Conservation (phyloP, 805 yeast genomes). For the Monosporozyma aquatica region DNA sequence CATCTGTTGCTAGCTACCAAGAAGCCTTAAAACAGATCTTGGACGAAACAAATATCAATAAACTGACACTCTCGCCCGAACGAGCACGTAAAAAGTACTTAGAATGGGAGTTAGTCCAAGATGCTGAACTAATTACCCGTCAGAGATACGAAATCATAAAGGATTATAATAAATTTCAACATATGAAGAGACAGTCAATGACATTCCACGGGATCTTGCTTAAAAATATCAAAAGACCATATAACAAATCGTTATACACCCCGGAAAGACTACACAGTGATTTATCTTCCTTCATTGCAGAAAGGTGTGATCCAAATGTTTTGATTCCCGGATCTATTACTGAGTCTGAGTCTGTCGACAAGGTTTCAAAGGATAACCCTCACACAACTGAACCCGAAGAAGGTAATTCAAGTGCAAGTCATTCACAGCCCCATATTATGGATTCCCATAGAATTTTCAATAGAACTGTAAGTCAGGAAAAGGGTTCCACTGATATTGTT, state of each 20-base stretch:
- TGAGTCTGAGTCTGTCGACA: background rate
- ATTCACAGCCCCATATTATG: too few relatives aligned
- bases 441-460: background rate
- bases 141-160: constrained; percentile 35
- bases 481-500: background rate
- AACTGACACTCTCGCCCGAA: constrained; percentile 10
- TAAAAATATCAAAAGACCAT: constrained; percentile 14
- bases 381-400: background rate
- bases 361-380: background rate
- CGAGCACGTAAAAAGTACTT: constrained; percentile 35
- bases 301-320: constrained; percentile 2
- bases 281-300: constrained; percentile 5
- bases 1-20: constrained; percentile 11
- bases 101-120: constrained; percentile 60
- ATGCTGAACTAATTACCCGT: constrained; percentile 44
- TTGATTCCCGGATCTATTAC: background rate
- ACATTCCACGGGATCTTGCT: constrained; percentile 17
- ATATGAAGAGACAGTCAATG: constrained; percentile 16
- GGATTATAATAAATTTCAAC: constrained; percentile 13
- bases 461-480: background rate
- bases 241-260: constrained; percentile 8
- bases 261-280: constrained; percentile 11
- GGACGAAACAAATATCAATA: constrained; percentile 13
- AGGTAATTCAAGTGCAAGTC: background rate
- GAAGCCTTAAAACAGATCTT: constrained; percentile 13